Evolutionary conservation across 345 rosid genomes (phyloP), one percentile per base, ranked within the genome.

Genomic region (Cochlearia excelsa): DNA sequence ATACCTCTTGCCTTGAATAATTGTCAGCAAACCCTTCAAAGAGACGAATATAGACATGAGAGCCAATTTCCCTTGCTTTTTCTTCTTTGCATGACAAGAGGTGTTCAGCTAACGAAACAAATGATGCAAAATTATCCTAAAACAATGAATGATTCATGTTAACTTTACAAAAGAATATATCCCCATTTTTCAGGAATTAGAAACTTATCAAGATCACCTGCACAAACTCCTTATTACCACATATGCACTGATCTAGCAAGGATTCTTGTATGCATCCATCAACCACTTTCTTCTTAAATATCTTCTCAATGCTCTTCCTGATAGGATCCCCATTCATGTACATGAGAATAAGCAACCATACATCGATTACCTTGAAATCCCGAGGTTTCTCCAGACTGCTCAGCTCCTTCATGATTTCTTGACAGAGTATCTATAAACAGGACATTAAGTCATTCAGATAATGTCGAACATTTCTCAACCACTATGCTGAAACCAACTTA

Each of bases 1-100:
- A 63, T 74, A 89, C 95, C 75, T 89, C 95, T 73, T 86, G 97
- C 61, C 91, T 75, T 56, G 81, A 75, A 69, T 86, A 84, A 26
- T 77, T 69, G 75, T 82, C 84, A 43, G 58, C 54, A 70, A 84
- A 76, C 69, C 67, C 97, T 72, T 80, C 86, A 79, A 89, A 89
- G 62, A 88, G 75, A 63, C 82, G 60, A 40, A 65, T 41, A 49
- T 81, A 84, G 41, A 78, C 58, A 76, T 78, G 86, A 61, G 65
- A 74, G 31, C 97, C 88, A 68, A 80, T 71, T 65, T 79, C 80
- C 72, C 94, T 86, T 29, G 85, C 89, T 73, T 75, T 86, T 45
- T 77, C 83, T 57, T 86, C 97, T 81, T 84, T 89, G 83, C 87
- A 81, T 10, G 84, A 67, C 75, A 89, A 51, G 41, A 89, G 77